Evolutionary conservation across 306 rosid species (phyloP).

Genomic region (Cercis canadensis): DNA sequence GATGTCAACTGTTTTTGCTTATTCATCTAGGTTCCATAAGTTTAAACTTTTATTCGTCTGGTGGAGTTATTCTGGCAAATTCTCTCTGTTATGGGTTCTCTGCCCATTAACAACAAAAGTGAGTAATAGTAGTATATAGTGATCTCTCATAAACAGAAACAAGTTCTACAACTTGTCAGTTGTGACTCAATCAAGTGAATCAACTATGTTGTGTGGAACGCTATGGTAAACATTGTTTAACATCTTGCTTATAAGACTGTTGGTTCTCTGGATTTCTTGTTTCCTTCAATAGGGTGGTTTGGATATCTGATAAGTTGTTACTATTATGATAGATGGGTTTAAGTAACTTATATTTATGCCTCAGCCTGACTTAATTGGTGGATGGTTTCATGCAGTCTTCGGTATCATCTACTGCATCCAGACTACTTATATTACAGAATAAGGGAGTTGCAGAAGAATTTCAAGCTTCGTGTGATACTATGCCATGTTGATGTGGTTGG

Average conservation of each 20-base stretch:
- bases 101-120: too few relatives aligned
- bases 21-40: not conserved
- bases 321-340: conserved; percentile 27
- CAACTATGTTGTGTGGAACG: conserved; percentile 1
- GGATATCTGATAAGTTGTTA: not conserved
- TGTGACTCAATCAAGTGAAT: not conserved
- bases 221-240: not conserved
- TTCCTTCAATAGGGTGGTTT: not conserved
- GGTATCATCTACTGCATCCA: conserved; percentile 96
- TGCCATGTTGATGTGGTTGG: conserved; percentile 97
- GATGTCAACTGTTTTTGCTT: not conserved
- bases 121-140: not conserved
- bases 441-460: conserved; percentile 90
- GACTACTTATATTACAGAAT: conserved; percentile 90
- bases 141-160: conserved; percentile 1
- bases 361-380: conserved; percentile 33
- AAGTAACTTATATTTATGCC: conserved; percentile 18
- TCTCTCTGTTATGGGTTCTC: too few relatives aligned
- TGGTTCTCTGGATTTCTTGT: conserved; percentile 26
- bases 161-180: not conserved
- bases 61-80: too few relatives aligned
- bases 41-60: not conserved
- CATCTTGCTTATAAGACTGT: conserved; percentile 4
- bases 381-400: conserved; percentile 75
- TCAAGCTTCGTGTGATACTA: conserved; percentile 85